These are phyloP conservation scores for Glycine tomentella DNA, from an alignment of 306 rosid species.

Conservation along the genomic window DNA sequence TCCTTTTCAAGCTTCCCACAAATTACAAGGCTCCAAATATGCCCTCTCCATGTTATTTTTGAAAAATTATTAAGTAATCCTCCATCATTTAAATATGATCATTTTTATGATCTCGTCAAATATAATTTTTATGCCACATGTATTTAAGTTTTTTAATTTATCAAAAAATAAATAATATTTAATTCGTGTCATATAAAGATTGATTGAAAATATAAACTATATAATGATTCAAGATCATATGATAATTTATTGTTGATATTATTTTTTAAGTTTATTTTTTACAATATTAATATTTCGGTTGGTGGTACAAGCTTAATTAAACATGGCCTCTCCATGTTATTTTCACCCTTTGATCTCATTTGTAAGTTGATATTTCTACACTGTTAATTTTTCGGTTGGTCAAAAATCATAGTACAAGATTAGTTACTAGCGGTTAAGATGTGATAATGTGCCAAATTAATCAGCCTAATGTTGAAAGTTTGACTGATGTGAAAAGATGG, in stretches of 20 bases:
- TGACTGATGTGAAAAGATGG: constrained; percentile 35
- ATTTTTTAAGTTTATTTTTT: too few species aligned
- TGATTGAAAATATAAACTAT: too few species aligned
- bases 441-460: background rate
- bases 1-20: constrained; percentile 31
- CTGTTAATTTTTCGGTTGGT: constrained; percentile 19
- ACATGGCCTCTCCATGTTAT: background rate
- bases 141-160: too few species aligned
- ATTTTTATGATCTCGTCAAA: too few species aligned
- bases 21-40: background rate
- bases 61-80: too few species aligned
- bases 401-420: constrained; percentile 21
- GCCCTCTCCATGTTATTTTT: background rate
- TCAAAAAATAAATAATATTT: too few species aligned
- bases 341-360: background rate
- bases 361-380: background rate
- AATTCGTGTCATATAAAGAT: too few species aligned
- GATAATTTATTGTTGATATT: too few species aligned
- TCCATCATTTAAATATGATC: too few species aligned
- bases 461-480: constrained; percentile 7
- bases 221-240: too few species aligned
- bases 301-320: background rate
- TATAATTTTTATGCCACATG: too few species aligned
- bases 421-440: constrained; percentile 43
- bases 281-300: too few species aligned